A percentile compares a stretch with the other conserved stretches of the same genome.
Conservation (phyloP, 306 rosid genomes). For the Quercus rubra region DNA sequence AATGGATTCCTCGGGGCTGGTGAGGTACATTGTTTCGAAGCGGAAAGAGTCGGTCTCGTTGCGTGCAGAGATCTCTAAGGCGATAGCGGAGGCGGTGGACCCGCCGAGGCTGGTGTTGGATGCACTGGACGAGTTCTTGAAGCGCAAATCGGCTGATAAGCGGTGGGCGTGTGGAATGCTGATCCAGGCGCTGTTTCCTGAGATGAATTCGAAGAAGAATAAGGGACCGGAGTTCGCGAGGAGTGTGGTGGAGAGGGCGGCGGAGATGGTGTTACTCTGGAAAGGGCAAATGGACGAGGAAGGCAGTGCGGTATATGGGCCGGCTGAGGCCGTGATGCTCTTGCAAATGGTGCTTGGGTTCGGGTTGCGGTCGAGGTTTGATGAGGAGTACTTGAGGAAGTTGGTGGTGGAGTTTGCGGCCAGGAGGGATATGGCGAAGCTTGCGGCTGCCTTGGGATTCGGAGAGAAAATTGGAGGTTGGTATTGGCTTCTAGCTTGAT, state of each 20-base stretch:
- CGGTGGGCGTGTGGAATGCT: constrained; percentile 82
- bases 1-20: constrained; percentile 58
- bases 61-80: constrained; percentile 51
- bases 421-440: constrained; percentile 80
- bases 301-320: constrained; percentile 36
- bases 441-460: constrained; percentile 52
- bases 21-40: constrained; percentile 55
- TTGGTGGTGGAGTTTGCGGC: constrained; percentile 54
- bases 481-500: background rate
- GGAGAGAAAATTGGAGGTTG: constrained; percentile 64
- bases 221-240: constrained; percentile 37
- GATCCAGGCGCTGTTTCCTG: constrained; percentile 65
- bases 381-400: constrained; percentile 53
- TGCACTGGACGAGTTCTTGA: constrained; percentile 54
- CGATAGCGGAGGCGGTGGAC: constrained; percentile 73
- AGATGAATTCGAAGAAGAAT: background rate
- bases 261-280: constrained; percentile 50
- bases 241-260: constrained; percentile 49
- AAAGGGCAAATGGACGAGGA: constrained; percentile 49
- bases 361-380: constrained; percentile 34
- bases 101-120: constrained; percentile 58
- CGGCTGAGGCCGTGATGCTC: constrained; percentile 80
- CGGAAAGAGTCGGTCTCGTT: constrained; percentile 64
- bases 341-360: constrained; percentile 73
- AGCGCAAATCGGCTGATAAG: constrained; percentile 54